Percentiles rank a stretch among this genome's conserved stretches.
Evolutionary conservation across 2,329 filamentous ascomycete genomes (phyloP).

Genomic region (Ophiostoma australiae): DNA sequence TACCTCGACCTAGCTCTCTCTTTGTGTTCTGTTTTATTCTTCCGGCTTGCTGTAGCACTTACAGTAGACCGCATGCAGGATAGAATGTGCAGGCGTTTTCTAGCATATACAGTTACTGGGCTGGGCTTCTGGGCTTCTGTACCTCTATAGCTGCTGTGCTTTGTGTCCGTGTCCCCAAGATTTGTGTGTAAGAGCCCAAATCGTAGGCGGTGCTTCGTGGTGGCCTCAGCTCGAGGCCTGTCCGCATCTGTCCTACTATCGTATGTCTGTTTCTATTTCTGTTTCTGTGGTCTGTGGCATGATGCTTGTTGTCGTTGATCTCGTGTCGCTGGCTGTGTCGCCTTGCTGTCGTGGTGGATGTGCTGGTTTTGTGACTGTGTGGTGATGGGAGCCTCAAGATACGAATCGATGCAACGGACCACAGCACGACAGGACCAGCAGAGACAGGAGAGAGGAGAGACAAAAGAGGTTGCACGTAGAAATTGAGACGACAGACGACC

Average conservation of each 20-base stretch:
- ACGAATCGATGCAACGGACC: background rate
- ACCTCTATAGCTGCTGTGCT: background rate
- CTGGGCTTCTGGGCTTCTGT: no score
- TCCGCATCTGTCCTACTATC: background rate
- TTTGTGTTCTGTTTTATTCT: background rate
- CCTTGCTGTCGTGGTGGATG: background rate
- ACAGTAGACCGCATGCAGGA: background rate
- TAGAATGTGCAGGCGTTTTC: no score
- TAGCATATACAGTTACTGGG: no score
- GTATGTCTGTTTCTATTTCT: background rate
- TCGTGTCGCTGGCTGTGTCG: background rate
- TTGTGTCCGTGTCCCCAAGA: no score
- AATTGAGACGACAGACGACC: background rate
- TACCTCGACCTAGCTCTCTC: background rate
- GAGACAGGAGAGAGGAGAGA: background rate
- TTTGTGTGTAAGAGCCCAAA: no score
- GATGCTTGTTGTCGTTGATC: background rate
- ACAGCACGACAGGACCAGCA: background rate
- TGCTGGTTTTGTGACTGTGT: background rate
- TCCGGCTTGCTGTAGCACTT: background rate
- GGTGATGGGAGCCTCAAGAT: background rate
- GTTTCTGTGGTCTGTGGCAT: background rate
- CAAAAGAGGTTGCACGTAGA: background rate
- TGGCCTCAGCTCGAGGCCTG: background rate
- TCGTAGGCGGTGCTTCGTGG: no score